A percentile compares a stretch with the other conserved stretches of the same genome.
These are phyloP conservation scores for Teunomyces cretensis DNA, from an alignment of 805 yeast species.

Conservation along the genomic window DNA sequence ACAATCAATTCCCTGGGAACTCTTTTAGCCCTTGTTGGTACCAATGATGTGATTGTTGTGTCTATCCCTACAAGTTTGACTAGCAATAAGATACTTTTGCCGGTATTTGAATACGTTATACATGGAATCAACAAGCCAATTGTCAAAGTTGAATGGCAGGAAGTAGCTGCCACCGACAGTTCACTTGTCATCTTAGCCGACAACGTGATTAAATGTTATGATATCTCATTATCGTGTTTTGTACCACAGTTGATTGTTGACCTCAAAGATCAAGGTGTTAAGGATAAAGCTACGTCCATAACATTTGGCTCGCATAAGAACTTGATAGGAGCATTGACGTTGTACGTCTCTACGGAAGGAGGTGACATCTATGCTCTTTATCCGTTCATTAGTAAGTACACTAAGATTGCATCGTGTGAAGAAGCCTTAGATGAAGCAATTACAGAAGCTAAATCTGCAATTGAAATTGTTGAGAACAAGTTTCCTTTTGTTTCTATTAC, in stretches of 20 bases:
- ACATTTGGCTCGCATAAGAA: conserved; percentile 26
- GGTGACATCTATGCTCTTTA: conserved; percentile 25
- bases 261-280: conserved; percentile 11
- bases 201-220: conserved; percentile 18
- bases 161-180: conserved; percentile 18
- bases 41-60: conserved; percentile 24
- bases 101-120: conserved; percentile 12
- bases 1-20: conserved; percentile 42
- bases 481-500: conserved; percentile 10
- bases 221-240: conserved; percentile 16
- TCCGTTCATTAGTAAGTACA: conserved; percentile 22
- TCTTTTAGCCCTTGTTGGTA: conserved; percentile 42
- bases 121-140: conserved; percentile 14
- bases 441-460: conserved; percentile 12
- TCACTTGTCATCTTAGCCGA: conserved; percentile 25
- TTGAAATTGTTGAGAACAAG: conserved; percentile 10
- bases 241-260: conserved; percentile 20
- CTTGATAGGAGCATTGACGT: conserved; percentile 28
- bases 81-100: conserved; percentile 2
- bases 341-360: conserved; percentile 23
- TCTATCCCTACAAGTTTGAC: conserved; percentile 25
- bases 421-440: conserved; percentile 13
- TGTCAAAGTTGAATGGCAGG: conserved; percentile 27
- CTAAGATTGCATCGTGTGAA: conserved; percentile 17
- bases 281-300: conserved; percentile 22